phyloP scores from a whole-genome alignment of 768 basidiomycete genomes.

The Suillus subalutaceus region DNA sequence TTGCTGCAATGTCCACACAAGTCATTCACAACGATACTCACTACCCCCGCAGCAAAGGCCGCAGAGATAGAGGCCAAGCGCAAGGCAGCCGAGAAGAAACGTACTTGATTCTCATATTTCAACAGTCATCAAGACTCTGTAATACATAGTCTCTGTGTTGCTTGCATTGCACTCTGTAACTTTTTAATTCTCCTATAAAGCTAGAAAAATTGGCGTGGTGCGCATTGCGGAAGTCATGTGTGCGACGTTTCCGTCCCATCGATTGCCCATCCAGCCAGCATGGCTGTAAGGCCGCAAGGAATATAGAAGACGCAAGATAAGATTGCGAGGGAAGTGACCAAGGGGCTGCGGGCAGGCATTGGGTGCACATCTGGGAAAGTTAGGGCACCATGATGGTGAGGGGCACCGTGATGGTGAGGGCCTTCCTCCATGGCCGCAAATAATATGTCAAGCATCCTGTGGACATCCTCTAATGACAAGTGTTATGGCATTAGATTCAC shows the following conservation, averaged over 20 bases:
- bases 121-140: slow-evolving; percentile 1
- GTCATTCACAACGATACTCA: slow-evolving; percentile 4
- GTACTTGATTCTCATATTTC: slow-evolving; percentile 30
- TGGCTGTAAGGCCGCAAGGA: neutral
- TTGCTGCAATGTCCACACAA: slow-evolving; percentile 18
- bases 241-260: neutral
- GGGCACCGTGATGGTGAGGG: neutral
- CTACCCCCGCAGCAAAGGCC: slow-evolving; percentile 53
- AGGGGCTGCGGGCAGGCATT: neutral
- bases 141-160: neutral
- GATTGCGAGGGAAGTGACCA: neutral
- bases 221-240: neutral
- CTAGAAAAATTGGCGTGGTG: neutral
- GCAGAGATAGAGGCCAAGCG: slow-evolving; percentile 67
- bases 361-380: neutral
- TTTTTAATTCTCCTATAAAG: neutral
- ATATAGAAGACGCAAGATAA: slow-evolving; percentile 2
- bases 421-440: neutral
- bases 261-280: slow-evolving; percentile 1
- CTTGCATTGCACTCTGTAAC: neutral
- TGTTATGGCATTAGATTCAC: neutral
- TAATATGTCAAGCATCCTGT: slow-evolving; percentile 2
- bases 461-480: neutral
- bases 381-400: neutral
- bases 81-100: slow-evolving; percentile 37